Percentiles rank a stretch among this genome's conserved stretches.
Evolutionary conservation across 2,329 filamentous ascomycete species (phyloP).

Genomic region (Didymella arachidicola): DNA sequence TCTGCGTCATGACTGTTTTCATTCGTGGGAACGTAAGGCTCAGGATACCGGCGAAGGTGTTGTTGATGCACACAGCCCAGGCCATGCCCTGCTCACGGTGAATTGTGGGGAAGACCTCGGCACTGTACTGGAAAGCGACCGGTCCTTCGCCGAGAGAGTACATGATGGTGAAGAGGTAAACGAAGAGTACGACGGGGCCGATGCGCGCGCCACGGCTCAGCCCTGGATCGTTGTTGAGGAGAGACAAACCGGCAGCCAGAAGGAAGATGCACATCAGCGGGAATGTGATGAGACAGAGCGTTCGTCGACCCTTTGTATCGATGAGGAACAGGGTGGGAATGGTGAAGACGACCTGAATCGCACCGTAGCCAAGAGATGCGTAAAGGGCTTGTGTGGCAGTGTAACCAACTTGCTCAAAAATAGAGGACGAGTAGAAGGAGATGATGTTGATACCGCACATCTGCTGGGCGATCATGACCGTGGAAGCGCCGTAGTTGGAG

Average conservation of each 20-base stretch:
- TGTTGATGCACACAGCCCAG: slow-evolving; percentile 53
- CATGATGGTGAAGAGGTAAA: slow-evolving; percentile 48
- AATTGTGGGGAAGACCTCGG: slow-evolving; percentile 50
- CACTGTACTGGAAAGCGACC: slow-evolving; percentile 58
- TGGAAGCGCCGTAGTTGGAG: slow-evolving; percentile 51
- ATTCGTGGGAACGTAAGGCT: slow-evolving; percentile 51
- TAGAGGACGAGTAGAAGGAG: slow-evolving; percentile 77
- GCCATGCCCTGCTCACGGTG: slow-evolving; percentile 53
- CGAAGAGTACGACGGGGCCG: slow-evolving; percentile 46
- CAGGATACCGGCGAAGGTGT: slow-evolving; percentile 53
- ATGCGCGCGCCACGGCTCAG: slow-evolving; percentile 33
- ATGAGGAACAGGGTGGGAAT: slow-evolving; percentile 51
- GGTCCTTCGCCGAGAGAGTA: slow-evolving; percentile 56
- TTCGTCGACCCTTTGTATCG: slow-evolving; percentile 50
- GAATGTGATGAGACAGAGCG: slow-evolving; percentile 45
- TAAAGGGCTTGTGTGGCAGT: slow-evolving; percentile 39
- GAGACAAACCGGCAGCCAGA: slow-evolving; percentile 46
- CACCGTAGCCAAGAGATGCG: slow-evolving; percentile 50
- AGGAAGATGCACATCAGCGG: slow-evolving; percentile 50
- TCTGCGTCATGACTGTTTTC: slow-evolving; percentile 49
- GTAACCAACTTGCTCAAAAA: slow-evolving; percentile 66
- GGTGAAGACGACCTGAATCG: slow-evolving; percentile 47
- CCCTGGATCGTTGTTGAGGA: slow-evolving; percentile 34
- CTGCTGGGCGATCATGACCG: slow-evolving; percentile 52
- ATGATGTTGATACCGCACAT: slow-evolving; percentile 72